Base-by-base conservation (phyloP, 108 stramenopile genomes). In the Ochromonas danica region DNA sequence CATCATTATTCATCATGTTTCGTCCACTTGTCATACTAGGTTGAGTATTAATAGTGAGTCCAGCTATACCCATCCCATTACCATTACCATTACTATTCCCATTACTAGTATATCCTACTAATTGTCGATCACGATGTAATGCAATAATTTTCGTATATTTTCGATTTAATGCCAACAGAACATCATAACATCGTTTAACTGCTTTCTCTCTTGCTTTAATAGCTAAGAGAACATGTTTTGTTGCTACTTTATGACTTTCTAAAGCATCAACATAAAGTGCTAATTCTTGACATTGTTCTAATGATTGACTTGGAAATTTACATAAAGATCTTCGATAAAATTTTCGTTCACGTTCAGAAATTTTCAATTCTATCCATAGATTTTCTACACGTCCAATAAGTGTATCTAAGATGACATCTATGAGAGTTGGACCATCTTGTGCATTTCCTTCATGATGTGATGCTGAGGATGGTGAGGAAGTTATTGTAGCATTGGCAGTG, bases 281-380 rank as follows among this genome's bases (percentile, higher is more conserved):
- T 6, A 67, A 33, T 28, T 28, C 25, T 25, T 67, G 27, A 36
- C 63, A 67, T 10, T 28, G 63, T 25, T 67, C 63, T 3, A 35
- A 33, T 28, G 33, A 67, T 3, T 67, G 3, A 31, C 6, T 22
- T 10, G 63, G 27, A 28, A 6, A 3, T 67, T 36, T 67, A 36
- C 27, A 67, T 6, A 36, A 28, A 14, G 63, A 35, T 36, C 10
- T 31, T 35, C 35, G 17, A 67, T 67, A 67, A 67, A 67, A 67
- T 36, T 67, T 3, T 6, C 63, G 17, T 31, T 67, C 63, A 35
- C 22, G n/a, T 33, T 28, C 40, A 31, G 72, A 41, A 17, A 75
- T 60, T 41, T 36, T 38, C 27, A 75, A 36, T 60, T 42, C 3
- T 6, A 35, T 25, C 72, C 72, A 75, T 33, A 75, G 17, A 60